phyloP scores from a whole-genome alignment of 1,139 yeast genomes.

The Geotrichum histeridarum region DNA sequence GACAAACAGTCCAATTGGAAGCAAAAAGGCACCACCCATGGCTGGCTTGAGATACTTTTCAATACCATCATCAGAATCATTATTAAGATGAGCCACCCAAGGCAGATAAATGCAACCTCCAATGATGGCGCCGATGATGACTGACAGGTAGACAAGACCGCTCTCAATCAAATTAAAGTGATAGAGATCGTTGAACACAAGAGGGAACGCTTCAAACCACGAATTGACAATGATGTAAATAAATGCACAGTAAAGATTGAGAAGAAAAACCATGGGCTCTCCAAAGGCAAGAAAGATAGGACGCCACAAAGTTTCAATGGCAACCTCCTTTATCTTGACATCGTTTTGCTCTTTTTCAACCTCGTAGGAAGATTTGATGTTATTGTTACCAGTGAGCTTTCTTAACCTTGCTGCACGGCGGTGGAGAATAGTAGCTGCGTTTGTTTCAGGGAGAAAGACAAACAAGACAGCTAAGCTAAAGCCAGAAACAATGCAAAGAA shows the following conservation, averaged over 20 bases:
- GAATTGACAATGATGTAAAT: slow-evolving; percentile 52
- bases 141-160: slow-evolving; percentile 46
- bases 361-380: slow-evolving; percentile 41
- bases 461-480: slow-evolving; percentile 38
- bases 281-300: slow-evolving; percentile 40
- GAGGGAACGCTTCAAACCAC: slow-evolving; percentile 60
- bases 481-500: slow-evolving; percentile 42
- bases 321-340: slow-evolving; percentile 23
- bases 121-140: slow-evolving; percentile 43
- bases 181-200: slow-evolving; percentile 45
- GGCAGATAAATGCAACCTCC: slow-evolving; percentile 24
- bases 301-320: slow-evolving; percentile 46
- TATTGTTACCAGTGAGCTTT: slow-evolving; percentile 43
- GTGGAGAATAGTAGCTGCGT: slow-evolving; percentile 43
- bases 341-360: slow-evolving; percentile 28
- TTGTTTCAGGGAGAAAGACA: slow-evolving; percentile 50
- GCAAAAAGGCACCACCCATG: slow-evolving; percentile 50
- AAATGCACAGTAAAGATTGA: slow-evolving; percentile 48
- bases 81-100: background rate
- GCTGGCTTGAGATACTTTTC: slow-evolving; percentile 31
- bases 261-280: slow-evolving; percentile 37
- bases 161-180: slow-evolving; percentile 47
- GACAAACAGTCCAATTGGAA: slow-evolving; percentile 74
- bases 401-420: slow-evolving; percentile 48
- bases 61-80: slow-evolving; percentile 9